These are phyloP conservation scores for Butyriboletus loyo DNA, from an alignment of 768 basidiomycete genomes.

Conservation along the genomic window DNA sequence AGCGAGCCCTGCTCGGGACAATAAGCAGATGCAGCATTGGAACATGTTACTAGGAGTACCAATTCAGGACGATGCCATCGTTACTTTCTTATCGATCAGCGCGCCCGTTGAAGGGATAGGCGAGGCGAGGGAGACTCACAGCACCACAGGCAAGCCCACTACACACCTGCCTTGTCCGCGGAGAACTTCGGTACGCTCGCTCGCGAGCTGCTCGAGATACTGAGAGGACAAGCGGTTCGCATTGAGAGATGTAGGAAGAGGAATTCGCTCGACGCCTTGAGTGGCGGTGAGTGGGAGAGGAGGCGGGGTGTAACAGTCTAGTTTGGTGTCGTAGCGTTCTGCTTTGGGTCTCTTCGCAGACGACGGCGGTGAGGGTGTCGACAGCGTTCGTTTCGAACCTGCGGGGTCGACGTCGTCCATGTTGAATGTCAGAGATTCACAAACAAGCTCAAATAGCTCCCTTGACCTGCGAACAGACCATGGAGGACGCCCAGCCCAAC, in stretches of 20 bases:
- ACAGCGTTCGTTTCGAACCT: constrained; percentile 12
- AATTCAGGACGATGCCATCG: constrained; percentile 30
- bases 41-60: constrained; percentile 14
- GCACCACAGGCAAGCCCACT: constrained; percentile 23
- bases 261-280: constrained; percentile 30
- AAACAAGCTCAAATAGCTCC: constrained; percentile 24
- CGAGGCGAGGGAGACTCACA: constrained; percentile 18
- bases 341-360: constrained; percentile 21
- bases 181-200: constrained; percentile 19
- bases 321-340: constrained; percentile 9
- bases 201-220: constrained; percentile 12
- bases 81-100: constrained; percentile 18
- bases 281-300: constrained; percentile 21
- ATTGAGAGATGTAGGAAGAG: constrained; percentile 8
- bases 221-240: constrained; percentile 7
- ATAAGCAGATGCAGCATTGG: constrained; percentile 6
- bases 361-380: constrained; percentile 3
- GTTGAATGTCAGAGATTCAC: background rate
- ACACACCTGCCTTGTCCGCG: constrained; percentile 20
- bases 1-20: constrained; percentile 15
- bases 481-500: constrained; percentile 42
- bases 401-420: constrained; percentile 14
- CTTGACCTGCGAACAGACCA: background rate
- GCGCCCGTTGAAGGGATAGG: background rate
- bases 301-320: background rate